Evolutionary conservation across 345 rosid genomes (phyloP).

Genomic region (Orychophragmus violaceus): DNA sequence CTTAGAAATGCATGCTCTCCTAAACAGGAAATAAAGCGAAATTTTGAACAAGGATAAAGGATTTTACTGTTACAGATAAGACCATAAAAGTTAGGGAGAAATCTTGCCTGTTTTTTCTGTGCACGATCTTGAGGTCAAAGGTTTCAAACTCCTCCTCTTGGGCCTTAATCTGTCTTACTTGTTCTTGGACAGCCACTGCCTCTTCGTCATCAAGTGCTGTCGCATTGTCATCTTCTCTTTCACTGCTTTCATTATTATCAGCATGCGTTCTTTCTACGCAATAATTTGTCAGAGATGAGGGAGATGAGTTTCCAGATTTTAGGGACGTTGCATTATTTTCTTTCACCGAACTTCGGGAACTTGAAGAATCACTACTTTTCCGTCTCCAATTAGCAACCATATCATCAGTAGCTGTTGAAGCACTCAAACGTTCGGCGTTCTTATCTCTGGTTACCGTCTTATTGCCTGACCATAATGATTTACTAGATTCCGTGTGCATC

Average conservation of each 20-base stretch:
- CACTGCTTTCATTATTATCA: constrained; percentile 42
- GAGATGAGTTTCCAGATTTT: constrained; percentile 62
- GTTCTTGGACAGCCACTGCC: constrained; percentile 93
- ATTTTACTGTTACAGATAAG: not conserved
- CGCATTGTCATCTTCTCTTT: constrained; percentile 65
- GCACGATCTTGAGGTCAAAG: constrained; percentile 93
- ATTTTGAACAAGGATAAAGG: not conserved
- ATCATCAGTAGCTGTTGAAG: constrained; percentile 58
- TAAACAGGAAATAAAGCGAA: not conserved
- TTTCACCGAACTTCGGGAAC: constrained; percentile 66
- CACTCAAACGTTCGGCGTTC: constrained; percentile 44
- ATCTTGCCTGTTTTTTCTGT: constrained; percentile 90
- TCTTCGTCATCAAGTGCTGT: constrained; percentile 88
- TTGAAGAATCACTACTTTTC: constrained; percentile 75
- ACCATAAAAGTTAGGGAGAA: not conserved
- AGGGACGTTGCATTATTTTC: constrained; percentile 48
- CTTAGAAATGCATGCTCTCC: not conserved
- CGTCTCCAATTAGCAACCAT: constrained; percentile 71
- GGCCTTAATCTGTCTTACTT: constrained; percentile 90
- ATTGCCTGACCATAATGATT: constrained; percentile 62
- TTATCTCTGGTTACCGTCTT: constrained; percentile 41
- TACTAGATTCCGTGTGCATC: constrained; percentile 52
- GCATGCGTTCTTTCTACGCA: constrained; percentile 49
- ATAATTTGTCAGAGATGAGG: constrained; percentile 62
- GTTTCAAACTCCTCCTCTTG: constrained; percentile 99